phyloP scores from a whole-genome alignment of 345 rosid genomes.

The Gossypium turneri region DNA sequence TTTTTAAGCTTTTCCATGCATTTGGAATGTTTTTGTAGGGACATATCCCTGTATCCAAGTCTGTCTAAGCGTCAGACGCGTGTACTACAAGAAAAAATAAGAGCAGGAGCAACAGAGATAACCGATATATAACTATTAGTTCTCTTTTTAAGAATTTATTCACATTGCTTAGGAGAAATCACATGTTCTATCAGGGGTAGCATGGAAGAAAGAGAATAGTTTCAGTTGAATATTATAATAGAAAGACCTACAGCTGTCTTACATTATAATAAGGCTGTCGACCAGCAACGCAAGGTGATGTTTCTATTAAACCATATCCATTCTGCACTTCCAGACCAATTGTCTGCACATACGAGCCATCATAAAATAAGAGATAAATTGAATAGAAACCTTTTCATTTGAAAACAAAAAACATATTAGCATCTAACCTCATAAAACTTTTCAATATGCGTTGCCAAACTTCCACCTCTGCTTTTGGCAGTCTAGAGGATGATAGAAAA shows the following conservation, averaged over 20 bases:
- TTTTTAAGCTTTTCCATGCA: background rate
- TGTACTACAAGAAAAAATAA: too few relatives aligned
- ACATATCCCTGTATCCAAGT: background rate
- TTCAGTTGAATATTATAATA: background rate
- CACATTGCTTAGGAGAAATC: background rate
- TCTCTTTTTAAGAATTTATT: background rate
- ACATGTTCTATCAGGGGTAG: background rate
- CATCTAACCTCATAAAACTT: slow-evolving; percentile 82
- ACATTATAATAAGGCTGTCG: slow-evolving; percentile 66
- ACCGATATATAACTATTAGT: background rate
- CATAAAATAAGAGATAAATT: background rate
- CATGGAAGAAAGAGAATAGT: background rate
- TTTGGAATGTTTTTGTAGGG: background rate
- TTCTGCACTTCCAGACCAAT: slow-evolving; percentile 73
- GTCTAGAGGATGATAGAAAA: slow-evolving; percentile 49
- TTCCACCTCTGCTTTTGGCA: slow-evolving; percentile 87
- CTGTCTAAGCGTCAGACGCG: background rate
- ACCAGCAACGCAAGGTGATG: slow-evolving; percentile 78
- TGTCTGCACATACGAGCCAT: slow-evolving; percentile 46
- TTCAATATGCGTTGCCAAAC: slow-evolving; percentile 75
- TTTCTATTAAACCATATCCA: slow-evolving; percentile 93
- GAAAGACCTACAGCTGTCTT: slow-evolving; percentile 20
- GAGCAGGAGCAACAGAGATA: too few relatives aligned
- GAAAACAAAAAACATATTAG: slow-evolving; percentile 6
- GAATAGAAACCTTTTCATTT: slow-evolving; percentile 6